Percentiles rank a stretch among this genome's conserved stretches.
phyloP scores from a whole-genome alignment of 371 early-diverging fungal species.

The Actinomortierella wolfii region DNA sequence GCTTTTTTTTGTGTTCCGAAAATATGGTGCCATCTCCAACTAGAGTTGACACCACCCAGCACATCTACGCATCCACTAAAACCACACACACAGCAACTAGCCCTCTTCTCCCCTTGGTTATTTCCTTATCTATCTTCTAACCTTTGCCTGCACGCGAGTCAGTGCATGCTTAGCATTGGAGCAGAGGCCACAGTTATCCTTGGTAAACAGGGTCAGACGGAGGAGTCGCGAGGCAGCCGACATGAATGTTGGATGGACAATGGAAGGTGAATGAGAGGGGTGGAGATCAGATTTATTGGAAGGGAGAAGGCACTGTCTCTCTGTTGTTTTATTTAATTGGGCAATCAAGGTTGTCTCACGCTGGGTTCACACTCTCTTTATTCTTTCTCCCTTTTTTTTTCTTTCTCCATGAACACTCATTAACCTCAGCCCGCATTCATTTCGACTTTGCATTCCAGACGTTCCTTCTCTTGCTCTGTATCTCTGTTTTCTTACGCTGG shows the following conservation, averaged over 20 bases:
- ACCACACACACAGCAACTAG: too few relatives aligned
- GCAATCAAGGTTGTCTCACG: too few relatives aligned
- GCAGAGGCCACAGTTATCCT: conserved; percentile 46
- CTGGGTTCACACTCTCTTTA: background rate
- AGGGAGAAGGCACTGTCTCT: background rate
- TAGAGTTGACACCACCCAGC: too few relatives aligned
- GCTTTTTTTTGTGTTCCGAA: background rate
- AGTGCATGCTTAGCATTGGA: conserved; percentile 41
- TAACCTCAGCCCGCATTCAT: background rate
- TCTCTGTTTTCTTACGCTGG: too few relatives aligned
- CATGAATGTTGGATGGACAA: conserved; percentile 10
- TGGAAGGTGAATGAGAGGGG: conserved; percentile 11
- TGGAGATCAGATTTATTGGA: background rate
- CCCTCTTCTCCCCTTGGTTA: too few relatives aligned
- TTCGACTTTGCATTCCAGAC: background rate
- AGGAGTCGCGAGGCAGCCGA: conserved; percentile 15
- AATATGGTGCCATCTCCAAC: too few relatives aligned
- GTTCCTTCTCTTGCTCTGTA: background rate
- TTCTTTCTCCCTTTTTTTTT: background rate
- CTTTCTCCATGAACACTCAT: background rate
- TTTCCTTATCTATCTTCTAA: background rate
- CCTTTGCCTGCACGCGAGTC: conserved; percentile 40
- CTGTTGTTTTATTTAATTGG: background rate
- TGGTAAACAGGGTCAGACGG: conserved; percentile 37
- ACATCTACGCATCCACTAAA: too few relatives aligned